Percentiles rank a stretch among this genome's conserved stretches.
Evolutionary conservation across 2,329 filamentous ascomycete genomes (phyloP).

Genomic region (Exophiala oligosperma): DNA sequence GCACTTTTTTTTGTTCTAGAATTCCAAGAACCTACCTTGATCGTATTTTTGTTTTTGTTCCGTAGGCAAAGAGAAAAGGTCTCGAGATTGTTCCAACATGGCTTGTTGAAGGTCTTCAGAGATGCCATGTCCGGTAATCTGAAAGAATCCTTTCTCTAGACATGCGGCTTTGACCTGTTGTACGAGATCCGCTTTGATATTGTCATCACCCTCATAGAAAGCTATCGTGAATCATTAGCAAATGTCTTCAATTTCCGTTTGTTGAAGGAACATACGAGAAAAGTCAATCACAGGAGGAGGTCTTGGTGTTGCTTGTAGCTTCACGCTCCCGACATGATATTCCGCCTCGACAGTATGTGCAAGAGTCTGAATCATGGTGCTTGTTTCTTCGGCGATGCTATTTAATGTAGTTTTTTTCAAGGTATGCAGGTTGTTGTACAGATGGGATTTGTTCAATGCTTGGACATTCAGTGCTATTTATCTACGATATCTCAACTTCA

Average conservation of each 20-base stretch:
- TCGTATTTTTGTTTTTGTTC: conserved; percentile 29
- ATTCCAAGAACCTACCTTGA: conserved; percentile 20
- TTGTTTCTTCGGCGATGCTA: too few relatives aligned
- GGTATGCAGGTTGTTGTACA: too few relatives aligned
- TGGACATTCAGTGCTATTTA: too few relatives aligned
- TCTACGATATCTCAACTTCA: too few relatives aligned
- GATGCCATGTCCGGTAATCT: conserved; percentile 52
- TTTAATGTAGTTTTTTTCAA: too few relatives aligned
- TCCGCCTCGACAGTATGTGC: too few relatives aligned
- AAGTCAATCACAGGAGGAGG: not conserved
- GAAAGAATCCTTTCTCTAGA: conserved; percentile 53
- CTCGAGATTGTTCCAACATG: conserved; percentile 43
- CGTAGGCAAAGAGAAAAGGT: conserved; percentile 48
- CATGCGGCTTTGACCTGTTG: conserved; percentile 44
- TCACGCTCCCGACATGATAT: not conserved
- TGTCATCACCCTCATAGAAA: not conserved
- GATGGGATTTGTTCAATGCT: too few relatives aligned
- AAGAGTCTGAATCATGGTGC: too few relatives aligned
- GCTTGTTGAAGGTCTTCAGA: conserved; percentile 40
- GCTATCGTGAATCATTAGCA: not conserved
- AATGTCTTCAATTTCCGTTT: not conserved
- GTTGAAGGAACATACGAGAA: not conserved
- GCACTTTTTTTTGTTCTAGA: too few relatives aligned
- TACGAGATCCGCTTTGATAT: conserved; percentile 22
- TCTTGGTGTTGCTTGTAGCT: not conserved